These are phyloP conservation scores for Maudiozyma pseudohumilis DNA, from an alignment of 805 yeast genomes.

Conservation along the genomic window DNA sequence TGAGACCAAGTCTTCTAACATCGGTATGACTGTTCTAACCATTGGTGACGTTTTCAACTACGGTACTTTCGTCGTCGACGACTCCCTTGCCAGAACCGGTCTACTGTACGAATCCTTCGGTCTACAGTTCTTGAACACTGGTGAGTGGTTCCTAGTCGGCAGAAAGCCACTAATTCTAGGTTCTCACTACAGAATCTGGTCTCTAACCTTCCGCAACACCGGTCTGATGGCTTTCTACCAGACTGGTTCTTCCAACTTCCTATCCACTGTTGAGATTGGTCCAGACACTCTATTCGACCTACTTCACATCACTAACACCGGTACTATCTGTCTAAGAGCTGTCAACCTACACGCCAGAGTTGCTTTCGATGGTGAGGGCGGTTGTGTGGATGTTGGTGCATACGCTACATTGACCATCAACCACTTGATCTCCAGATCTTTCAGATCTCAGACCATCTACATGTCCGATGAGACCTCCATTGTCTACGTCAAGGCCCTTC, in stretches of 20 bases:
- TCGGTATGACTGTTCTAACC: constrained; percentile 1
- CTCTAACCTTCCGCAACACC: not conserved
- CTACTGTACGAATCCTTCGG: not conserved
- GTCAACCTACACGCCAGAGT: constrained; percentile 2
- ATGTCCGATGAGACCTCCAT: constrained; percentile 5
- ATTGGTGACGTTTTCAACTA: constrained; percentile 2
- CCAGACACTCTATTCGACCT: constrained; percentile 2
- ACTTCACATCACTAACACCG: constrained; percentile 6
- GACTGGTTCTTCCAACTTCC: not conserved
- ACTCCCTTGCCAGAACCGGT: constrained; percentile 3
- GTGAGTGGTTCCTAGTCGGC: constrained; percentile 1
- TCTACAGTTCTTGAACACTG: constrained; percentile 3
- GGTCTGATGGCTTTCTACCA: constrained; percentile 4
- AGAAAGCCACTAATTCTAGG: constrained; percentile 2
- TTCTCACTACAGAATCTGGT: constrained; percentile 1
- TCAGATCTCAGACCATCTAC: constrained; percentile 7
- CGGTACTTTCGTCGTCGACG: constrained; percentile 5
- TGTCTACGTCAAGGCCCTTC: not conserved
- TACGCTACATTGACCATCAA: constrained; percentile 3
- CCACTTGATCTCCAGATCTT: not conserved
- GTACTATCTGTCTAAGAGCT: constrained; percentile 8
- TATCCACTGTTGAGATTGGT: constrained; percentile 2
- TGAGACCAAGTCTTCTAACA: not conserved
- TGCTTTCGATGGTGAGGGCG: constrained; percentile 6
- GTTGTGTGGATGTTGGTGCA: constrained; percentile 10